Evolutionary conservation across 768 basidiomycete species (phyloP).

Genomic region (Pholiota conissans): DNA sequence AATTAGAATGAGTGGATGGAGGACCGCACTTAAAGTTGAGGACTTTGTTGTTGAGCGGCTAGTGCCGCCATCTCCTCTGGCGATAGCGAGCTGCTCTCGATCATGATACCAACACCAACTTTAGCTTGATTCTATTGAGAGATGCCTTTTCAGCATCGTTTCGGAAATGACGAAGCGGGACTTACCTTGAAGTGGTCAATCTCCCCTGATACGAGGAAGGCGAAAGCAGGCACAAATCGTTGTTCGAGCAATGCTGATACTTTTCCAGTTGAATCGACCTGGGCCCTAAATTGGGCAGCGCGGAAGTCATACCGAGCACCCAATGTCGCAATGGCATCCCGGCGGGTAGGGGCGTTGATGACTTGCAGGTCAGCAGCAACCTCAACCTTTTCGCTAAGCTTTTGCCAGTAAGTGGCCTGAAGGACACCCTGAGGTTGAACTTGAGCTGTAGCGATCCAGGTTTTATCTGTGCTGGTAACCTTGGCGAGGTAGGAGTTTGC

Average conservation of each 20-base stretch:
- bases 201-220: slow-evolving; percentile 93
- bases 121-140: slow-evolving; percentile 79
- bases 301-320: slow-evolving; percentile 98
- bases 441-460: slow-evolving; percentile 94
- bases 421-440: slow-evolving; percentile 80
- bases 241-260: slow-evolving; percentile 95
- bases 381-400: slow-evolving; percentile 92
- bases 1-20: slow-evolving; percentile 11
- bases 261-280: slow-evolving; percentile 93
- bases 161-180: background rate
- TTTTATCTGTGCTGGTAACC: slow-evolving; percentile 66
- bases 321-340: slow-evolving; percentile 91
- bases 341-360: slow-evolving; percentile 72
- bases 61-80: slow-evolving; percentile 75
- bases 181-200: slow-evolving; percentile 97
- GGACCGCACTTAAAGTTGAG: slow-evolving; percentile 35
- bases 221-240: slow-evolving; percentile 92
- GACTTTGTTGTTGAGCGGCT: slow-evolving; percentile 40
- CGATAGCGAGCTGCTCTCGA: slow-evolving; percentile 81
- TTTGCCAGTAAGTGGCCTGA: slow-evolving; percentile 96
- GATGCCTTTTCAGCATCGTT: slow-evolving; percentile 2
- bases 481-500: slow-evolving; percentile 81
- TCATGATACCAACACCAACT: slow-evolving; percentile 97
- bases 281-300: slow-evolving; percentile 91
- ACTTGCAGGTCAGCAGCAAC: slow-evolving; percentile 94